phyloP scores from a whole-genome alignment of 2,329 filamentous ascomycete species.

The Neonectria sp. region DNA sequence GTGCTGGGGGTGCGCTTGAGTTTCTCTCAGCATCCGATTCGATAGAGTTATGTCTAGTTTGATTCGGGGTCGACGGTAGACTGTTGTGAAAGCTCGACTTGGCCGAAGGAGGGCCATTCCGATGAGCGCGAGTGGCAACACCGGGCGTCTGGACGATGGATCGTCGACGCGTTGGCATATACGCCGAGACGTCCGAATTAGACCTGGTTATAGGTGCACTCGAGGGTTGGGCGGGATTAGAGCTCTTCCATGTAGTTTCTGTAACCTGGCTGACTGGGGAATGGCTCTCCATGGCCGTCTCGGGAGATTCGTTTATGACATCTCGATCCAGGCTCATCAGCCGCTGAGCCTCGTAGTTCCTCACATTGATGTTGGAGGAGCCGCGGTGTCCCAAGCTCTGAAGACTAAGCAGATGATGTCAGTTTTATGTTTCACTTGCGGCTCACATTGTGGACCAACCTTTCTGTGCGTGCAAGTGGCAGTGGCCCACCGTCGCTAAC shows the following conservation, averaged over 20 bases:
- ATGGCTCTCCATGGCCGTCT: conserved; percentile 30
- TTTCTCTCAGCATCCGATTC: conserved; percentile 54
- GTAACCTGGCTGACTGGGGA: conserved; percentile 38
- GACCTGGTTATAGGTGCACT: conserved; percentile 44
- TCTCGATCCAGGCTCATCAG: conserved; percentile 34
- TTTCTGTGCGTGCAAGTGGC: conserved; percentile 42
- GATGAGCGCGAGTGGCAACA: conserved; percentile 61
- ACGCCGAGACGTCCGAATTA: conserved; percentile 65
- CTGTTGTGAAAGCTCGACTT: conserved; percentile 57
- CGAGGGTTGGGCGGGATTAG: conserved; percentile 31
- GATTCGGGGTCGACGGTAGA: conserved; percentile 55
- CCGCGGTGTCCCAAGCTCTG: conserved; percentile 30
- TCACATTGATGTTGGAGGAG: conserved; percentile 40
- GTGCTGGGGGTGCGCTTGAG: conserved; percentile 53
- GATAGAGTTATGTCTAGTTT: conserved; percentile 57
- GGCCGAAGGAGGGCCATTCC: conserved; percentile 40
- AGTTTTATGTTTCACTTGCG: conserved; percentile 35
- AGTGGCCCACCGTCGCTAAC: conserved; percentile 32
- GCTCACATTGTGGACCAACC: conserved; percentile 37
- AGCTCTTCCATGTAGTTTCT: conserved; percentile 41
- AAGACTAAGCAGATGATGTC: conserved; percentile 36
- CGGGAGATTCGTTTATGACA: conserved; percentile 32
- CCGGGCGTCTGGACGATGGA: conserved; percentile 66
- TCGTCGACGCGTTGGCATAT: conserved; percentile 63
- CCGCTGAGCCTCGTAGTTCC: conserved; percentile 36